A percentile compares a stretch with the other conserved stretches of the same genome.
Conservation (phyloP, 495 filamentous ascomycete species). For the Daldinia childiae region DNA sequence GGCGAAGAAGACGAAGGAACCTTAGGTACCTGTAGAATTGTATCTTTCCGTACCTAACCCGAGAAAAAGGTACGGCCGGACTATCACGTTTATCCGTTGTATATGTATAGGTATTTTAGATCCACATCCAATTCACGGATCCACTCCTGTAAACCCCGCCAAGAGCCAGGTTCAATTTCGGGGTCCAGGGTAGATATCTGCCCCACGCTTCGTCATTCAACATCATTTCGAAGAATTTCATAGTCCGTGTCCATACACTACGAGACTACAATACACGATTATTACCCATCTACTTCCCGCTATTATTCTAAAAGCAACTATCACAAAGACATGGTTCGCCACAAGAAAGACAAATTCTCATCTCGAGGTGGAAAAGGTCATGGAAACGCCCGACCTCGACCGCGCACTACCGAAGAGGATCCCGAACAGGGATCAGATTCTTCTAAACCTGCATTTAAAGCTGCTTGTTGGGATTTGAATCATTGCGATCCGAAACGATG, state of each 20-base stretch:
- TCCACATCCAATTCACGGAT: not conserved
- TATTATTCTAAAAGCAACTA: not conserved
- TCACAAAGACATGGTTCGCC: constrained; percentile 74
- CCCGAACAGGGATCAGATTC: constrained; percentile 51
- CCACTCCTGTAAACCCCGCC: not conserved
- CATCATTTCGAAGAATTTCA: constrained; percentile 12
- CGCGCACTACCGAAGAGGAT: constrained; percentile 41
- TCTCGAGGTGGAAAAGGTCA: constrained; percentile 72
- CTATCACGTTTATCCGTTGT: not conserved
- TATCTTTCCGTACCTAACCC: too few relatives aligned
- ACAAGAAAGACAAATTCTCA: constrained; percentile 90
- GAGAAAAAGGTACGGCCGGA: not conserved
- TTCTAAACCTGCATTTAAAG: constrained; percentile 76
- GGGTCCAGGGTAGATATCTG: constrained; percentile 21
- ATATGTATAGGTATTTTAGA: not conserved
- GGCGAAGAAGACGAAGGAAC: not conserved
- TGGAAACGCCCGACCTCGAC: constrained; percentile 53
- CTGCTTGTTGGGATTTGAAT: constrained; percentile 96
- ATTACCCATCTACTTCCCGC: not conserved
- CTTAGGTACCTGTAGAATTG: not conserved
- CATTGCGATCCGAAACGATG: constrained; percentile 98
- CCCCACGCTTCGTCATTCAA: constrained; percentile 30
- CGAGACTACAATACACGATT: not conserved
- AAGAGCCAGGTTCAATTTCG: constrained; percentile 3
- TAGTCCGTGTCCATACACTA: not conserved